These are phyloP conservation scores for Ceratocystis diversiconidia DNA, from an alignment of 2,329 filamentous ascomycete genomes.

Conservation along the genomic window DNA sequence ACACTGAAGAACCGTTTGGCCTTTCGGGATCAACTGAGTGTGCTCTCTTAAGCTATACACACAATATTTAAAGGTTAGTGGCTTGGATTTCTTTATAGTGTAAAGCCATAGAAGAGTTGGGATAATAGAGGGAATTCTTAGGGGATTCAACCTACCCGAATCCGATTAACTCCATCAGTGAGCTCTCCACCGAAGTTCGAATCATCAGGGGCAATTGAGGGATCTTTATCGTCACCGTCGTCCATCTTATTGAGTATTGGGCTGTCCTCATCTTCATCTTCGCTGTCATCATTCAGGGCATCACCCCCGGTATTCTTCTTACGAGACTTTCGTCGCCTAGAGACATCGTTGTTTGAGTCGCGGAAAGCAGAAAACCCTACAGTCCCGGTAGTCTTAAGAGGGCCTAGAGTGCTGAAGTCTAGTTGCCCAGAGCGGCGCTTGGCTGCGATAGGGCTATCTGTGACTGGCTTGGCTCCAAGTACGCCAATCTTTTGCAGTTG, in stretches of 20 bases:
- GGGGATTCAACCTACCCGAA: constrained; percentile 46
- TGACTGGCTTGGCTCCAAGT: constrained; percentile 50
- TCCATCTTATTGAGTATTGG: constrained; percentile 50
- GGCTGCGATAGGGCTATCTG: constrained; percentile 43
- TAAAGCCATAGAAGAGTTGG: not conserved
- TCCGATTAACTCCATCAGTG: constrained; percentile 66
- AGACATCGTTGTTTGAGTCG: constrained; percentile 45
- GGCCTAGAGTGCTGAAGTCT: constrained; percentile 73
- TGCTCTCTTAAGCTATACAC: constrained; percentile 57
- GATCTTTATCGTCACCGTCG: constrained; percentile 47
- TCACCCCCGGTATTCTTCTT: constrained; percentile 50
- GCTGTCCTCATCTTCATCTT: constrained; percentile 55
- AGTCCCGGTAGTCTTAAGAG: constrained; percentile 72
- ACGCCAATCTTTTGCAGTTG: constrained; percentile 97
- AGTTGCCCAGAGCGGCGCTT: constrained; percentile 73
- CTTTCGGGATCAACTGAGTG: constrained; percentile 56
- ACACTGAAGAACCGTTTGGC: constrained; percentile 28
- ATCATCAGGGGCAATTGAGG: constrained; percentile 53
- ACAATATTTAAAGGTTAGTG: not conserved
- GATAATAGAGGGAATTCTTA: not conserved
- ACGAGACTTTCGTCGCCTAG: constrained; percentile 42
- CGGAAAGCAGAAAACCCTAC: constrained; percentile 84
- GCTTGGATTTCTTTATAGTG: not conserved
- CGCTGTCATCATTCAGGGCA: constrained; percentile 57
- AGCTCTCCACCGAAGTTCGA: constrained; percentile 58